Evolutionary conservation across 2,329 filamentous ascomycete species (phyloP).

Genomic region (Claviceps purpurea): DNA sequence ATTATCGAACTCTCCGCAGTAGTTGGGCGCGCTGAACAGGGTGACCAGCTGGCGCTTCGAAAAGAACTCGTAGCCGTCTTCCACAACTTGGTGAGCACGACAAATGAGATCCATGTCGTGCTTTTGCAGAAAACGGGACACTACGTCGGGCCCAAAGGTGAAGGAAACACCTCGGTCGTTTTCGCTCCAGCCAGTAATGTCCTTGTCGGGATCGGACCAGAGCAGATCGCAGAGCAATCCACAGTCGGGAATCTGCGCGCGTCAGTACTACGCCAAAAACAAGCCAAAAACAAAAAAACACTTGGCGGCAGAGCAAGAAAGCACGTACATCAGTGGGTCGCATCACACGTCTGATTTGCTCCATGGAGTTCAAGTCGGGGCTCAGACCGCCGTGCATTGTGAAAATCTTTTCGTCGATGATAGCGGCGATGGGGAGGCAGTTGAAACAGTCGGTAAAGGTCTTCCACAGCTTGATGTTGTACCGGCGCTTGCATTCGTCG

Average conservation of each 20-base stretch:
- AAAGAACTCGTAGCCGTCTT: constrained; percentile 99
- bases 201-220: constrained; percentile 98
- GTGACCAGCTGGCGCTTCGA: constrained; percentile 96
- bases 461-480: constrained; percentile 99
- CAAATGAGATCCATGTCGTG: constrained; percentile 99
- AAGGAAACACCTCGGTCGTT: constrained; percentile 98
- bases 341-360: constrained; percentile 98
- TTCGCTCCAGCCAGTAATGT: constrained; percentile 98
- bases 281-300: background rate
- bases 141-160: constrained; percentile 94
- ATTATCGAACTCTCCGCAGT: constrained; percentile 99
- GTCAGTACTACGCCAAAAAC: constrained; percentile 6
- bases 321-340: constrained; percentile 91
- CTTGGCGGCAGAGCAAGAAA: background rate
- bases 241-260: constrained; percentile 83
- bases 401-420: constrained; percentile 99
- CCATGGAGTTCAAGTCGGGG: constrained; percentile 97
- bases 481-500: constrained; percentile 97
- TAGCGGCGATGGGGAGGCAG: constrained; percentile 92
- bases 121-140: constrained; percentile 94
- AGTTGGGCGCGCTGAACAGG: constrained; percentile 95
- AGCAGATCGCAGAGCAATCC: constrained; percentile 93
- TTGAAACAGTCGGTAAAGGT: constrained; percentile 99
- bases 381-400: constrained; percentile 98
- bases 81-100: constrained; percentile 94